phyloP scores from a whole-genome alignment of 768 basidiomycete genomes.

The Phallus indusiatus region DNA sequence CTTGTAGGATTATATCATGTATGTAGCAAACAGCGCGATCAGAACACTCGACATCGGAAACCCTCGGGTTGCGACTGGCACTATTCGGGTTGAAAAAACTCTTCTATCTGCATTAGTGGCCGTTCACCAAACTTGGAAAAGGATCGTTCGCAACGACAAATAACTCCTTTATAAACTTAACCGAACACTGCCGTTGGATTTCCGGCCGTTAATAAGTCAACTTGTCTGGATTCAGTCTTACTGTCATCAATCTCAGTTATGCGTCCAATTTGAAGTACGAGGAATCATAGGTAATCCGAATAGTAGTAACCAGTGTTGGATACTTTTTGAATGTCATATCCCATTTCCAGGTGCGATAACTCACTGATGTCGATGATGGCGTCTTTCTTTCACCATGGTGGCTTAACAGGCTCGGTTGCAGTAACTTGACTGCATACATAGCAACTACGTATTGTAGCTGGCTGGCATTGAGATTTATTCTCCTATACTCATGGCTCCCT shows the following conservation, averaged over 20 bases:
- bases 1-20: background rate
- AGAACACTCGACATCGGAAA: background rate
- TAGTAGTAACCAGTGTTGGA: no score
- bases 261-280: background rate
- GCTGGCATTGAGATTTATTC: no score
- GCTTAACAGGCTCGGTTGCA: no score
- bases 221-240: background rate
- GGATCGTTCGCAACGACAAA: no score
- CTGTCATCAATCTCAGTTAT: background rate
- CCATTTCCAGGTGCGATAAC: no score
- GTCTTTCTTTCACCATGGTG: no score
- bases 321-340: no score
- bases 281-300: no score
- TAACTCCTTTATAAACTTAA: background rate
- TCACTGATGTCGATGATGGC: no score
- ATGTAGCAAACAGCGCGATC: background rate
- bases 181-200: background rate
- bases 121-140: background rate
- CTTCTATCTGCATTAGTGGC: background rate
- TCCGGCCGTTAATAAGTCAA: background rate
- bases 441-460: no score
- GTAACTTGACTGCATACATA: no score
- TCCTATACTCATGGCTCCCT: no score
- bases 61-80: background rate
- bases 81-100: background rate